Evolutionary conservation across 2,329 filamentous ascomycete species (phyloP), one percentile per base, ranked within the genome.

Genomic region (Talaromyces pinophilus): DNA sequence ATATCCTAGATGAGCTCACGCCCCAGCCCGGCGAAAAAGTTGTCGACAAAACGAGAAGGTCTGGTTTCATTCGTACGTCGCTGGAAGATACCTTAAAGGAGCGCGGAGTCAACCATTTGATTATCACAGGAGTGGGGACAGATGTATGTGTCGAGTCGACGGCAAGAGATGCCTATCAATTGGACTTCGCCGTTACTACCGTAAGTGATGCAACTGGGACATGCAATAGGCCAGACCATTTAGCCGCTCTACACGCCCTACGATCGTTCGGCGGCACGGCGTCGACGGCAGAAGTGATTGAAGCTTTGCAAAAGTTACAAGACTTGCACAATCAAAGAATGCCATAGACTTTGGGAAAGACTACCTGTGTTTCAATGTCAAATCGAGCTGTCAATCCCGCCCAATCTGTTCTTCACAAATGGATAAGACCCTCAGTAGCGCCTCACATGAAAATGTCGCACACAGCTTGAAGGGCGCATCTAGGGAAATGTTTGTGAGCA

Each of bases 21-120:
- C 84, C 85, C 0, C 70, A 80, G 42, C 81, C 84, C 2, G 81
- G 80, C 15, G 85, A 87, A 72, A 74, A 82, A 0, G 80, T 87
- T 3, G 82, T 87, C 59, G 85, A 87, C 72, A 87, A 87, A 73
- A 83, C 84, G 2, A 85, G 85, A 15, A 87, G 87, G 72, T 85
- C 86, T 17, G 82, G 83, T 3, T 88, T 87, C 71, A 88, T 84
- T 84, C 81, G 83, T 40, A 88, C 86, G 0, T 77, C 77, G 30
- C 76, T 88, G 7, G 79, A 87, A 70, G 81, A 85, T 66, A 78
- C 80, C 28, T 75, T 88, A 57, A 80, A 86, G 66, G 82, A 84
- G 33, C 78, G 82, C 68, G 85, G 82, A 1, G 83, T 88, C 64
- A 88, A 85, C 1, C 85, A 88, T 73, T 74, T 88, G 1, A 74